Evolutionary conservation across 805 yeast genomes (phyloP).

Genomic region (Candida fluviatilis): DNA sequence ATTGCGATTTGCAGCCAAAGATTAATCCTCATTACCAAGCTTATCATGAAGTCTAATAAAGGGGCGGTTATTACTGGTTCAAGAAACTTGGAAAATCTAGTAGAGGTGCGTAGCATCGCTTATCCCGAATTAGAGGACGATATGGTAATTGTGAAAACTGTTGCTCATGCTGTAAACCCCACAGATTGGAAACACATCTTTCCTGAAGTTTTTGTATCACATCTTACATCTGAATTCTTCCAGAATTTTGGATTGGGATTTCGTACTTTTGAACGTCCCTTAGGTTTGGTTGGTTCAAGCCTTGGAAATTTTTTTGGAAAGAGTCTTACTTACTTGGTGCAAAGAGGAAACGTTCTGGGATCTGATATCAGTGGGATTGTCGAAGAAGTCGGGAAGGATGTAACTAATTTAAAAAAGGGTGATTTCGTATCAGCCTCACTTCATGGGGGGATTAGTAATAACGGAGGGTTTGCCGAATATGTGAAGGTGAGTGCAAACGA

Average conservation of each 20-base stretch:
- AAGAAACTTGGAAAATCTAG: no score
- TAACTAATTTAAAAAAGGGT: neutral
- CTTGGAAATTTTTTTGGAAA: neutral
- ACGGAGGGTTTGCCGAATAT: neutral
- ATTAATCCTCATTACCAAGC: no score
- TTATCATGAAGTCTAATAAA: no score
- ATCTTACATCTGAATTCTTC: conserved; percentile 15
- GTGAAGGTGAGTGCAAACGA: neutral
- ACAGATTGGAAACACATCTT: conserved; percentile 62
- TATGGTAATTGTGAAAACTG: conserved; percentile 44
- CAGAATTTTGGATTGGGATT: conserved; percentile 8
- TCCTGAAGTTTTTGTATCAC: conserved; percentile 15
- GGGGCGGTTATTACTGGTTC: no score
- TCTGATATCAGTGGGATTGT: neutral
- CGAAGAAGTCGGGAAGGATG: neutral
- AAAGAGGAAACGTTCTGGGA: neutral
- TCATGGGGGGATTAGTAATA: neutral
- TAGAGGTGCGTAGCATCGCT: no score
- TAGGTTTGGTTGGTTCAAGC: neutral
- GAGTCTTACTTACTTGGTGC: no score
- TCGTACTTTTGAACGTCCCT: neutral
- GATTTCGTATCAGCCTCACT: neutral
- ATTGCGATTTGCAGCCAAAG: no score
- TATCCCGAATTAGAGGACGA: conserved; percentile 18
- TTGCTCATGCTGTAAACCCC: conserved; percentile 58